phyloP scores from a whole-genome alignment of 805 yeast species.

The Crinitomyces ghanaensis region DNA sequence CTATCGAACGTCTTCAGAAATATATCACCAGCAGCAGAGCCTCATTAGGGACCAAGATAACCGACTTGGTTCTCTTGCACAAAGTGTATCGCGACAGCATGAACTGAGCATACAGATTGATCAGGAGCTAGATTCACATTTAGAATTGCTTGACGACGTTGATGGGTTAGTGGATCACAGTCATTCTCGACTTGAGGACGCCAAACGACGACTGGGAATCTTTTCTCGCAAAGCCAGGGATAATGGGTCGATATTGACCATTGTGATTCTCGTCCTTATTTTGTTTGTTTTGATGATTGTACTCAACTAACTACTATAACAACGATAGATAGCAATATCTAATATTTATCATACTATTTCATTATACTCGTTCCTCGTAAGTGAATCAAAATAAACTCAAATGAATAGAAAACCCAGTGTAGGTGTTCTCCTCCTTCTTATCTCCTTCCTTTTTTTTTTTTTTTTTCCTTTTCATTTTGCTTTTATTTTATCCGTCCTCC shows the following conservation, averaged over 20 bases:
- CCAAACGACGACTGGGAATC: slow-evolving; percentile 24
- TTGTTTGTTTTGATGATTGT: slow-evolving; percentile 27
- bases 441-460: slow-evolving; percentile 1
- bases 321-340: no score
- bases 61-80: slow-evolving; percentile 26
- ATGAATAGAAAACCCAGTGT: no score
- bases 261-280: slow-evolving; percentile 24
- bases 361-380: no score
- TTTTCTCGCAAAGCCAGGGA: slow-evolving; percentile 30
- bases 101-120: slow-evolving; percentile 29
- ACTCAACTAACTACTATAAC: slow-evolving; percentile 18
- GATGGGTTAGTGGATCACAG: slow-evolving; percentile 29
- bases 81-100: slow-evolving; percentile 29
- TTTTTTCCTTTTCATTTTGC: neutral
- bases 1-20: slow-evolving; percentile 7
- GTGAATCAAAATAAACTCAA: no score
- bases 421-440: neutral
- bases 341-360: no score
- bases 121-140: slow-evolving; percentile 27
- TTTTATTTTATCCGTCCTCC: no score
- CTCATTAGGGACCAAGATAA: slow-evolving; percentile 29
- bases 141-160: slow-evolving; percentile 28
- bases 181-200: slow-evolving; percentile 24
- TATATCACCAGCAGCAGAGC: slow-evolving; percentile 22
- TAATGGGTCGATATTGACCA: slow-evolving; percentile 27